These are phyloP conservation scores for Monosporascus sp. DNA, from an alignment of 2,329 filamentous ascomycete species.

Conservation along the genomic window DNA sequence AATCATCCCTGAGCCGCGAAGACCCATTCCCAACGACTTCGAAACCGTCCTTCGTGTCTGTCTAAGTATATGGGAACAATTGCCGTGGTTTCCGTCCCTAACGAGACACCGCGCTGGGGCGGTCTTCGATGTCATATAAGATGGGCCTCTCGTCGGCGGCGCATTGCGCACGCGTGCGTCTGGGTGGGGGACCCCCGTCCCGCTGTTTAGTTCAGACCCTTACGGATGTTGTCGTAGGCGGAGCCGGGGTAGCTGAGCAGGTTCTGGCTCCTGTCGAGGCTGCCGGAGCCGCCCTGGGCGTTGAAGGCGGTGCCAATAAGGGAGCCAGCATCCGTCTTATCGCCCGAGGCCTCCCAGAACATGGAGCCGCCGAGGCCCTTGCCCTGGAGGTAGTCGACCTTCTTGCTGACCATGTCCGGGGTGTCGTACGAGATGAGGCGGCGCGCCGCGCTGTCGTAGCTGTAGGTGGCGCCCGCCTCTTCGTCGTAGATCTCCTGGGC, in stretches of 20 bases:
- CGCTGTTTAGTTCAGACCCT: conserved; percentile 13
- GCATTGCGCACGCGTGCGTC: no score
- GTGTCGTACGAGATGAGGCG: conserved; percentile 72
- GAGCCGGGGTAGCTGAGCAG: conserved; percentile 23
- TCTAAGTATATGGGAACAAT: background rate
- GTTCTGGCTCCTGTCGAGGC: conserved; percentile 20
- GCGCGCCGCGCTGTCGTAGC: conserved; percentile 55
- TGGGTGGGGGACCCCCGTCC: background rate
- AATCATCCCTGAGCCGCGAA: background rate
- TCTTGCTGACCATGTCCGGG: conserved; percentile 51
- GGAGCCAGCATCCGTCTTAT: conserved; percentile 54
- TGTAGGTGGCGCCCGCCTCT: conserved; percentile 60
- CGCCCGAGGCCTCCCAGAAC: conserved; percentile 80
- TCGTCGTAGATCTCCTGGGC: conserved; percentile 54
- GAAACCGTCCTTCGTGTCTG: background rate
- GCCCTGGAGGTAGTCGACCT: conserved; percentile 60
- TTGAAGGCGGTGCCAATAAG: conserved; percentile 43
- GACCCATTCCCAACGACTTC: background rate
- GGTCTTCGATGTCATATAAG: background rate
- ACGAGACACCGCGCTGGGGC: background rate
- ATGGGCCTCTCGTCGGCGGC: no score
- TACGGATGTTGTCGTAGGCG: conserved; percentile 25
- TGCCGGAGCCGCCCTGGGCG: conserved; percentile 17
- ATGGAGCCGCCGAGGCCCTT: conserved; percentile 68
- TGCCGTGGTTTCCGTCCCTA: background rate